Conservation (phyloP, 495 filamentous ascomycete genomes). For the Hypomontagnella submonticulosa region DNA sequence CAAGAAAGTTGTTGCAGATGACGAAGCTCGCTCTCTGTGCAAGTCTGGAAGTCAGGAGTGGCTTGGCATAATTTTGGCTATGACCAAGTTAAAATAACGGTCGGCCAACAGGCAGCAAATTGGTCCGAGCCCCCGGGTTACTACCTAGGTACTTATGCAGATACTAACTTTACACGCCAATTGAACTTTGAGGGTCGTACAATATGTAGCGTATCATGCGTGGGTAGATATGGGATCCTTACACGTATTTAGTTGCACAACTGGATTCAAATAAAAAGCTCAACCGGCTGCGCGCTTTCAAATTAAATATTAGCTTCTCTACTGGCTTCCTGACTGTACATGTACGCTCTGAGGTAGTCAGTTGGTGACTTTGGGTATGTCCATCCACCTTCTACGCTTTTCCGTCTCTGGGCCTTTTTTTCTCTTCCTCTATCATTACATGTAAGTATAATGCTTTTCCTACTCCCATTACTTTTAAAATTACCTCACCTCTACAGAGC, state of each 20-base stretch:
- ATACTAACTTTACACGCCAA: background rate
- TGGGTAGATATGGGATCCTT: too few relatives aligned
- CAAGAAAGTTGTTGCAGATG: constrained; percentile 41
- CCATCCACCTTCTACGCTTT: background rate
- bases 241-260: too few relatives aligned
- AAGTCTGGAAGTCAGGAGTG: constrained; percentile 38
- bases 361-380: background rate
- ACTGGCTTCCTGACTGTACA: too few relatives aligned
- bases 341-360: too few relatives aligned
- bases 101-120: background rate
- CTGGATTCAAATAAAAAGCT: too few relatives aligned
- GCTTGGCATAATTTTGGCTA: constrained; percentile 29
- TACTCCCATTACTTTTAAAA: constrained; percentile 22
- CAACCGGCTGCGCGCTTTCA: too few relatives aligned
- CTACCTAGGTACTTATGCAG: background rate
- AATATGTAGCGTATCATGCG: too few relatives aligned
- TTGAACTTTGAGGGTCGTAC: background rate
- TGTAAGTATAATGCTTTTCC: background rate
- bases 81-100: background rate
- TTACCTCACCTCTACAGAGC: constrained; percentile 6
- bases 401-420: background rate
- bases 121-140: constrained; percentile 19
- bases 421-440: background rate
- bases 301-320: too few relatives aligned
- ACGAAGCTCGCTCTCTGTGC: constrained; percentile 36